phyloP scores from a whole-genome alignment of 2,329 filamentous ascomycete species.

The Sordariomycetes sp. region DNA sequence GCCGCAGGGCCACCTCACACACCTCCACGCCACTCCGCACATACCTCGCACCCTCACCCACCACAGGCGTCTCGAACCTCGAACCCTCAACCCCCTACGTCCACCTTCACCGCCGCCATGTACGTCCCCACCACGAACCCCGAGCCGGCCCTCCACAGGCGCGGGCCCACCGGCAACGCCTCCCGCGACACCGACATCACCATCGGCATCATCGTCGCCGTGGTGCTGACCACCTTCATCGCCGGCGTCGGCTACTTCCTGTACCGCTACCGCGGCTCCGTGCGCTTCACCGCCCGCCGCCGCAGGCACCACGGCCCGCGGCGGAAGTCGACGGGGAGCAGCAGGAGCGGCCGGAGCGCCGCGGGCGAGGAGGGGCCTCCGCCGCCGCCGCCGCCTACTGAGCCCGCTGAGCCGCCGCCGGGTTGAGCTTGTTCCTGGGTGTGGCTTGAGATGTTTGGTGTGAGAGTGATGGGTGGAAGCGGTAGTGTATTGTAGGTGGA shows the following conservation, averaged over 20 bases:
- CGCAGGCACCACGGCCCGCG: constrained; percentile 11
- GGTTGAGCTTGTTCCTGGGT: background rate
- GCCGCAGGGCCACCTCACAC: no score
- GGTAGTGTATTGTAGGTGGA: background rate
- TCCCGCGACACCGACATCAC: constrained; percentile 24
- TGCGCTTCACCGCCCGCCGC: constrained; percentile 17
- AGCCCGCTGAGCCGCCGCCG: background rate
- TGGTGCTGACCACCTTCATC: constrained; percentile 28
- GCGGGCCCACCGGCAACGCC: constrained; percentile 12
- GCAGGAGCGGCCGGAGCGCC: background rate
- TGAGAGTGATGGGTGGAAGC: background rate
- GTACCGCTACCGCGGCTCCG: constrained; percentile 26
- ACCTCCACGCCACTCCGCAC: no score
- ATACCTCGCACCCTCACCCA: no score
- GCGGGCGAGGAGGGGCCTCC: background rate
- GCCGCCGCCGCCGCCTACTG: background rate
- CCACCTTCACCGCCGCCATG: background rate
- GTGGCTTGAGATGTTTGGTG: background rate
- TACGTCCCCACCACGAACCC: background rate
- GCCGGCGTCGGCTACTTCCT: constrained; percentile 23
- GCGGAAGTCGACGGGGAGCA: constrained; percentile 2
- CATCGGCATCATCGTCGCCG: constrained; percentile 30
- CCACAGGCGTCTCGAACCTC: no score
- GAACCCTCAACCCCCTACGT: background rate
- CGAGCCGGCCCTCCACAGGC: background rate